Evolutionary conservation across 495 filamentous ascomycete species (phyloP), one percentile per base, ranked within the genome.

Genomic region (Emericellopsis terricola): DNA sequence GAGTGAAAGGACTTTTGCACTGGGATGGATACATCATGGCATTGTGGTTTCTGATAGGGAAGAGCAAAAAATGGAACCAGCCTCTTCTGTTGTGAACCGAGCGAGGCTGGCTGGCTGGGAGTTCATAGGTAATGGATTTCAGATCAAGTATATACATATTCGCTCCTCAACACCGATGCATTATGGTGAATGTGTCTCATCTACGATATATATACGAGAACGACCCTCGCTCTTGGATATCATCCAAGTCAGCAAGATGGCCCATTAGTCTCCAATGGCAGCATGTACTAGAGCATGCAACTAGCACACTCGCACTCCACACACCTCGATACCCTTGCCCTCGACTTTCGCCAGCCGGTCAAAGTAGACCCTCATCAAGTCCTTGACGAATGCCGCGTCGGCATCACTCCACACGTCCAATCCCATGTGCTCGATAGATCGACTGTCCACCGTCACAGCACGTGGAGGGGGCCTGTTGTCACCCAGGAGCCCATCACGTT

Each of bases 391-490:
- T 13, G 64, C 53, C 24, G 73, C 68, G 51, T 94, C 85, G 18
- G 66, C 57, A 29, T 71, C 66, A 49, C 81, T 91, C 85, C 85
- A 94, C 0, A 75, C 63, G 47, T 94, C 85, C 18, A 94, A 65
- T 0, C 85, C 83, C 78, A 92, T 84, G 30, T 71, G 59, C 31
- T 61, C 60, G 45, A 94, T 62, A 40, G 85, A 81, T 15, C 81
- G 76, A 30, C 69, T 69, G 15, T 61, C 69, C 21, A 87, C 59
- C 2, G 56, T 55, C 4, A 84, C 55, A 23, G 60, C 57, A 0
- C 64, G 50, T 4, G 48, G 50, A 24, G 32, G 45, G 18, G 46
- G 39, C 27, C 45, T 53, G 19, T 43, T 47, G 13, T 55, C 53
- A n/a, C 41, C 56, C 32, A 23, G 23, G 33, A 23, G 23, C 42